Evolutionary conservation across 2,329 filamentous ascomycete species (phyloP).

Genomic region (Coleophoma crateriformis): DNA sequence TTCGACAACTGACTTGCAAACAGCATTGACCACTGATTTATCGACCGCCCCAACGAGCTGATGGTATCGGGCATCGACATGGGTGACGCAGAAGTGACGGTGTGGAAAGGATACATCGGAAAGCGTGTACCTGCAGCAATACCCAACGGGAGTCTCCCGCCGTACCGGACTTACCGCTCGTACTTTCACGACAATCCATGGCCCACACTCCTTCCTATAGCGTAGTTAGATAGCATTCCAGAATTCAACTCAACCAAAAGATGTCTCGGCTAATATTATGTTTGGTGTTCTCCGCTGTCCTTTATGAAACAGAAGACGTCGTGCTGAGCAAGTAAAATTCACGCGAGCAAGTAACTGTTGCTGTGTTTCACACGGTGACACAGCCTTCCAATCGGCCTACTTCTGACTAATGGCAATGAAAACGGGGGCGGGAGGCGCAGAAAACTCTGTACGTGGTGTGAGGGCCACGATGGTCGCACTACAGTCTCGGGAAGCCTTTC

Average conservation of each 20-base stretch:
- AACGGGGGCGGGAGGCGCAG: too few species aligned
- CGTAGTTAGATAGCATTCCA: not conserved
- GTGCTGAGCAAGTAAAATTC: not conserved
- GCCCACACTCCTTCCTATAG: too few species aligned
- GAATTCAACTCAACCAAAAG: not conserved
- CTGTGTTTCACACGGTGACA: too few species aligned
- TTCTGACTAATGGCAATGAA: too few species aligned
- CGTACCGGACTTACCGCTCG: not conserved
- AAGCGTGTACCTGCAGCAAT: conserved; percentile 8
- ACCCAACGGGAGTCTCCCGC: conserved; percentile 4
- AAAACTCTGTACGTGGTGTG: too few species aligned
- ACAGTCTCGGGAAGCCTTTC: too few species aligned
- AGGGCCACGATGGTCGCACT: too few species aligned
- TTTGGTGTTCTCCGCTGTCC: too few species aligned
- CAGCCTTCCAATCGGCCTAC: too few species aligned
- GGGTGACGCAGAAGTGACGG: not conserved
- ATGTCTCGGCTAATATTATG: too few species aligned
- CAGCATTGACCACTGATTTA: conserved; percentile 26
- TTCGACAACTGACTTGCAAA: conserved; percentile 15
- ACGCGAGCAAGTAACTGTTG: too few species aligned
- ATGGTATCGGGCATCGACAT: conserved; percentile 1
- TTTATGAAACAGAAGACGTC: too few species aligned
- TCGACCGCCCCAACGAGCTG: conserved; percentile 4
- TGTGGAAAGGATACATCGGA: not conserved
- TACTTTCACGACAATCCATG: not conserved